phyloP scores from a whole-genome alignment of 331 rosid species.

The Ulmus americana region DNA sequence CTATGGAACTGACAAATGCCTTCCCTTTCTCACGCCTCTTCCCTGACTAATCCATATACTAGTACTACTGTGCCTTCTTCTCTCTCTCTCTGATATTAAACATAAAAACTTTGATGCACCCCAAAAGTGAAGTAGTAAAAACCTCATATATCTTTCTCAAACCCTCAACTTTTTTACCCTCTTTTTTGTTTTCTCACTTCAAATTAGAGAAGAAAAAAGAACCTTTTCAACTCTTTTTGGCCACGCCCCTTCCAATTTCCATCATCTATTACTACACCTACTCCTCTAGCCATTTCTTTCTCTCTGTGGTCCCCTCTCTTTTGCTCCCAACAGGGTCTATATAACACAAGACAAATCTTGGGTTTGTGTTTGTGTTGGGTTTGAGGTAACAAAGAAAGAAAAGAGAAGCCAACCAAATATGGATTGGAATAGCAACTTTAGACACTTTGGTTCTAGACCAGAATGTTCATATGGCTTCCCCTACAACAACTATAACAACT shows the following conservation, averaged over 20 bases:
- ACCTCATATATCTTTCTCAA: conserved; percentile 28
- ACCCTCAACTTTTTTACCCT: conserved; percentile 11
- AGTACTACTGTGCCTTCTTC: neutral
- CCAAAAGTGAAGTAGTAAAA: conserved; percentile 47
- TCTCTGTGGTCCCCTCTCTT: conserved; percentile 40
- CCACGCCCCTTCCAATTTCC: conserved; percentile 36
- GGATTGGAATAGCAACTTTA: conserved; percentile 65
- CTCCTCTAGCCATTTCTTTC: neutral
- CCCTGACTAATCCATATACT: conserved; percentile 27
- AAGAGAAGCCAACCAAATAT: conserved; percentile 34
- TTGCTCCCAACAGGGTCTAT: conserved; percentile 24
- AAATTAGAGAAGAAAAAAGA: conserved; percentile 21
- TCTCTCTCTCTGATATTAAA: conserved; percentile 12
- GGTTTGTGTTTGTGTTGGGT: conserved; percentile 7
- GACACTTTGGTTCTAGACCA: conserved; percentile 50
- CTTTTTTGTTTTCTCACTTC: neutral
- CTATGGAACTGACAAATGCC: conserved; percentile 69
- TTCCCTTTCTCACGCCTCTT: conserved; percentile 78
- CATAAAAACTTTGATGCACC: conserved; percentile 53
- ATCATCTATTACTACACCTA: conserved; percentile 5
- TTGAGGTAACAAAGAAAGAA: conserved; percentile 21
- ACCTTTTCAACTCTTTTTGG: conserved; percentile 18
- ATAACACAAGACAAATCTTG: conserved; percentile 22
- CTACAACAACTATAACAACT: conserved; percentile 64
- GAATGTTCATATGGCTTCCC: conserved; percentile 74